Evolutionary conservation across 2,329 filamentous ascomycete genomes (phyloP).

Genomic region (Xylaria sp.): DNA sequence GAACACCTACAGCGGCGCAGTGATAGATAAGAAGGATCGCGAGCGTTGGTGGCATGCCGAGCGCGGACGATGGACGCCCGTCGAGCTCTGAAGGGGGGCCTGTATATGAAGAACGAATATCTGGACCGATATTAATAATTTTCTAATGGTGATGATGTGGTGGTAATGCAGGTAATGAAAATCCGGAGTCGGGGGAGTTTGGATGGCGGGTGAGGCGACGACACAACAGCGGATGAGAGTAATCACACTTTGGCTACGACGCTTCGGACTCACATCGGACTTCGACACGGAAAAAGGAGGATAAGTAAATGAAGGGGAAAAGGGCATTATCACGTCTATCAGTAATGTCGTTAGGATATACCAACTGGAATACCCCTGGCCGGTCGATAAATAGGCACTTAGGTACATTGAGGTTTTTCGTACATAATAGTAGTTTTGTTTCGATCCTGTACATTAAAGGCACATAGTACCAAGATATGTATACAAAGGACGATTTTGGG

Average conservation of each 20-base stretch:
- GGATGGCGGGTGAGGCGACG: slow-evolving; percentile 3
- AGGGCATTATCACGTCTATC: slow-evolving; percentile 9
- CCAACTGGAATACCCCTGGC: slow-evolving; percentile 18
- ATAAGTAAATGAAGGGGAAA: background rate
- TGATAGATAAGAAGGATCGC: slow-evolving; percentile 58
- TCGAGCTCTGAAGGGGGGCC: slow-evolving; percentile 35
- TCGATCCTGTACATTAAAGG: background rate
- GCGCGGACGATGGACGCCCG: slow-evolving; percentile 56
- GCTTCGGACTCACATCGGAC: slow-evolving; percentile 6
- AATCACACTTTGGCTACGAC: slow-evolving; percentile 6
- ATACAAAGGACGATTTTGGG: background rate
- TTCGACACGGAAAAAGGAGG: slow-evolving; percentile 14
- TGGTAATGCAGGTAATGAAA: slow-evolving; percentile 23
- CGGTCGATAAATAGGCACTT: slow-evolving; percentile 8
- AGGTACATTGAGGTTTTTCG: slow-evolving; percentile 13
- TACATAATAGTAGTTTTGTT: slow-evolving; percentile 18
- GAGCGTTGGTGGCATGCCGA: slow-evolving; percentile 64
- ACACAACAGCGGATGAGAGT: slow-evolving; percentile 12
- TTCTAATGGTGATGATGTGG: slow-evolving; percentile 3
- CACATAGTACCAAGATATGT: background rate
- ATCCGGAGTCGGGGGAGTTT: background rate
- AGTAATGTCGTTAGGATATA: slow-evolving; percentile 20
- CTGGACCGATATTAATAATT: background rate
- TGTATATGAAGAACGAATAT: slow-evolving; percentile 3
- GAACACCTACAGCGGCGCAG: slow-evolving; percentile 51